These are phyloP conservation scores for Phyllachora maydis DNA, from an alignment of 2,329 filamentous ascomycete species.

Conservation along the genomic window DNA sequence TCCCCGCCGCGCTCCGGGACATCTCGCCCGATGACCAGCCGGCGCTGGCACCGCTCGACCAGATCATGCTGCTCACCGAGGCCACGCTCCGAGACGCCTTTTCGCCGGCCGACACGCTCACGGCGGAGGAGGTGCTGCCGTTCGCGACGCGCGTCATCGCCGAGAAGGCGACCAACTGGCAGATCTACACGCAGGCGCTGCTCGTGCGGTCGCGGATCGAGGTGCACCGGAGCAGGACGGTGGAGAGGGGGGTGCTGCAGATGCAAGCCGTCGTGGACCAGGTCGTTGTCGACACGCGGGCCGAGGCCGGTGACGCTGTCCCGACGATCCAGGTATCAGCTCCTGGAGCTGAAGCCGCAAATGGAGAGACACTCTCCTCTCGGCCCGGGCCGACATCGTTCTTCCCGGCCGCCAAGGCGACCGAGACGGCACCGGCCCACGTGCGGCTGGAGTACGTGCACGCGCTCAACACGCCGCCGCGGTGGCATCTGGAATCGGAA, in stretches of 20 bases:
- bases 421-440: constrained; percentile 58
- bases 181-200: constrained; percentile 86
- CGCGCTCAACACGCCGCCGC: constrained; percentile 60
- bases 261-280: constrained; percentile 92
- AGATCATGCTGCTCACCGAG: constrained; percentile 76
- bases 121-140: constrained; percentile 80
- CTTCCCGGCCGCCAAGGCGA: constrained; percentile 52
- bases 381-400: constrained; percentile 62
- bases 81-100: constrained; percentile 75
- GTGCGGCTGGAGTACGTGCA: constrained; percentile 71
- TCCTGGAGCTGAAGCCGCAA: constrained; percentile 12
- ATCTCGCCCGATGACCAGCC: constrained; percentile 68
- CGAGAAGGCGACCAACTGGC: constrained; percentile 89
- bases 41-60: constrained; percentile 62
- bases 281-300: constrained; percentile 65
- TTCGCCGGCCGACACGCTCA: constrained; percentile 65
- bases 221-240: constrained; percentile 64
- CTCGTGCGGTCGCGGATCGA: constrained; percentile 82
- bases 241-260: constrained; percentile 78
- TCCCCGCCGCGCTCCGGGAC: constrained; percentile 40
- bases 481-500: constrained; percentile 90
- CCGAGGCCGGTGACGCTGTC: constrained; percentile 8
- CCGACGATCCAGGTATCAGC: constrained; percentile 23
- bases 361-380: constrained; percentile 2
- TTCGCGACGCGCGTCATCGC: constrained; percentile 77